A percentile compares a stretch with the other conserved stretches of the same genome.
These are phyloP conservation scores for Ceratobasidium sp. DNA, from an alignment of 1,284 basidiomycete genomes.

Conservation along the genomic window DNA sequence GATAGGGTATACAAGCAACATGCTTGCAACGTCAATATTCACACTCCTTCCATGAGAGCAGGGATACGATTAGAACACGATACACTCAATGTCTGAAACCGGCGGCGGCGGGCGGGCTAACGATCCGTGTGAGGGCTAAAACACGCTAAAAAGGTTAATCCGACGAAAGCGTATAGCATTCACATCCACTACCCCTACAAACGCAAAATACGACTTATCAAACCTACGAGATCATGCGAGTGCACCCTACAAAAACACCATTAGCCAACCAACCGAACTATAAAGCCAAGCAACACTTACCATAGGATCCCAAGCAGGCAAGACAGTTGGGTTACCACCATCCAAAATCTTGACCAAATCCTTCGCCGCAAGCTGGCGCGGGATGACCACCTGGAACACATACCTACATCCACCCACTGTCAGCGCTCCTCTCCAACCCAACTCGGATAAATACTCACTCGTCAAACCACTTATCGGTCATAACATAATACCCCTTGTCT, in stretches of 20 bases:
- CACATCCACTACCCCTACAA: conserved; percentile 1
- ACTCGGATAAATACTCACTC: conserved; percentile 69
- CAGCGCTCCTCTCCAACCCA: conserved; percentile 50
- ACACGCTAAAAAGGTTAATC: not conserved
- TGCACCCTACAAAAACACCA: not conserved
- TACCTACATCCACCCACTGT: conserved; percentile 63
- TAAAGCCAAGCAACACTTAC: conserved; percentile 53
- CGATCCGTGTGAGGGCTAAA: too few relatives aligned
- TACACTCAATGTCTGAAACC: too few relatives aligned
- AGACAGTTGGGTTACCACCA: conserved; percentile 69
- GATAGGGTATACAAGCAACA: too few relatives aligned
- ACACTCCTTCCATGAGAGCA: too few relatives aligned
- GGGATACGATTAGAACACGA: too few relatives aligned
- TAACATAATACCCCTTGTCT: conserved; percentile 91
- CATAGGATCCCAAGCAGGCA: conserved; percentile 94
- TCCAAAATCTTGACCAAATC: conserved; percentile 87
- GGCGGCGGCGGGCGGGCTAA: not conserved
- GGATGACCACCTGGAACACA: conserved; percentile 90
- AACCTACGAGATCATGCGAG: conserved; percentile 6
- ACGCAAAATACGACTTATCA: not conserved
- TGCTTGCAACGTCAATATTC: too few relatives aligned
- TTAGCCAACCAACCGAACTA: not conserved
- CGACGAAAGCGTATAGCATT: conserved; percentile 20
- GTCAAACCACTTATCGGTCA: conserved; percentile 93
- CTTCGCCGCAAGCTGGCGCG: conserved; percentile 80